These are phyloP conservation scores for Tagetes erecta DNA, from an alignment of 129 eudicot genomes.

Conservation along the genomic window DNA sequence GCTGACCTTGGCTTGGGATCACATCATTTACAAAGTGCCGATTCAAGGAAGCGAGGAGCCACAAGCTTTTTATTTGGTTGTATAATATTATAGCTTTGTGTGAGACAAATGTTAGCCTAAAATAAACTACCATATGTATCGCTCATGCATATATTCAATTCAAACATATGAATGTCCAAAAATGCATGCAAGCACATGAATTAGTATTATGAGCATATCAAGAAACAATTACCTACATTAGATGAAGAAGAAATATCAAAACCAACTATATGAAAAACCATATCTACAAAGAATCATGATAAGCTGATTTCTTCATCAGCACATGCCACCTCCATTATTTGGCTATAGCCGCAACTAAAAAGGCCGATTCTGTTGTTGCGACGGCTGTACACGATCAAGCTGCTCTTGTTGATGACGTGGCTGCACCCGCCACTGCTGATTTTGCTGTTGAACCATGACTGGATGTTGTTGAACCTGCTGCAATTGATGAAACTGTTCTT, in stretches of 20 bases:
- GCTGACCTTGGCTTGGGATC: too few relatives aligned
- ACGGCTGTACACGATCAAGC: too few relatives aligned
- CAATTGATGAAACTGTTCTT: slow-evolving; percentile 5
- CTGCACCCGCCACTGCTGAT: background rate
- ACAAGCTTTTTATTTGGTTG: too few relatives aligned
- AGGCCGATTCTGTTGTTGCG: too few relatives aligned
- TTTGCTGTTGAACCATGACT: slow-evolving; percentile 6
- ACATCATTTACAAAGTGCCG: too few relatives aligned
- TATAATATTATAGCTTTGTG: too few relatives aligned
- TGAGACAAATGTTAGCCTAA: too few relatives aligned
- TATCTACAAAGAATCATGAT: background rate
- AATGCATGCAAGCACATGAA: background rate
- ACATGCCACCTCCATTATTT: slow-evolving; percentile 22
- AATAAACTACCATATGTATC: background rate
- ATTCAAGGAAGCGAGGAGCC: too few relatives aligned
- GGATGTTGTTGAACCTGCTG: slow-evolving; percentile 7
- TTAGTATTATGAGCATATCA: background rate
- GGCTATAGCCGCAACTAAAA: background rate
- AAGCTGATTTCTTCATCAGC: slow-evolving; percentile 1
- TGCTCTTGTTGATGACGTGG: too few relatives aligned
- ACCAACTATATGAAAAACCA: background rate
- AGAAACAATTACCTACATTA: background rate
- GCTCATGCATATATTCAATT: background rate
- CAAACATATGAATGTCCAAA: background rate
- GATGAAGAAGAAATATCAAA: background rate